Conservation (phyloP, 768 basidiomycete species). For the Boletus fagicola region DNA sequence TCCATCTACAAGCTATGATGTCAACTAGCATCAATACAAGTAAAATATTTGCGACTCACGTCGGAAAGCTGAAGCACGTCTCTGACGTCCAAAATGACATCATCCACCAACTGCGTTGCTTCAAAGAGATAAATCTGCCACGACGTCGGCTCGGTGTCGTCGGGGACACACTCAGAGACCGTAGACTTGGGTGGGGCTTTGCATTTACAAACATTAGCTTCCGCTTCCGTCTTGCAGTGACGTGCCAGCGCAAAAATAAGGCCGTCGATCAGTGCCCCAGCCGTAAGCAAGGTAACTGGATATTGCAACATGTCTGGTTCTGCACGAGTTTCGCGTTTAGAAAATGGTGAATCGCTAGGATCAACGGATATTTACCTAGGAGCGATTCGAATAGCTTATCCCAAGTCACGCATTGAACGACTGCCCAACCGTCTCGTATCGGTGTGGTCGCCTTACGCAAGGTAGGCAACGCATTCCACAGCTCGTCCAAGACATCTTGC, state of each 20-base stretch:
- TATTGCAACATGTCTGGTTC: conserved; percentile 55
- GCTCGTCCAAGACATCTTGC: conserved; percentile 49
- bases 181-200: background rate
- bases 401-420: conserved; percentile 50
- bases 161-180: background rate
- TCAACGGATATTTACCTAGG: conserved; percentile 32
- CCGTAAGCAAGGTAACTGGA: conserved; percentile 53
- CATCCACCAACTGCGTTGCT: conserved; percentile 6
- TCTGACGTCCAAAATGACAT: conserved; percentile 24
- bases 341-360: background rate
- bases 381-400: conserved; percentile 42
- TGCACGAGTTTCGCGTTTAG: conserved; percentile 18
- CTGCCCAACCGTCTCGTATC: conserved; percentile 44
- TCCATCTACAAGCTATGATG: conserved; percentile 17
- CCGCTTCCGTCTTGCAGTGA: conserved; percentile 36
- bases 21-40: conserved; percentile 2
- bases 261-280: conserved; percentile 48
- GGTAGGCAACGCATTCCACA: conserved; percentile 55
- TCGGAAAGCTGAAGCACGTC: conserved; percentile 25
- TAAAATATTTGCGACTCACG: conserved; percentile 12
- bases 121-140: conserved; percentile 15
- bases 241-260: conserved; percentile 38
- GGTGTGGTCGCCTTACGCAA: conserved; percentile 41
- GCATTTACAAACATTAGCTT: conserved; percentile 9
- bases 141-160: conserved; percentile 2